Conservation (phyloP, 441 rosid genomes). For the Erysimum pusillum region DNA sequence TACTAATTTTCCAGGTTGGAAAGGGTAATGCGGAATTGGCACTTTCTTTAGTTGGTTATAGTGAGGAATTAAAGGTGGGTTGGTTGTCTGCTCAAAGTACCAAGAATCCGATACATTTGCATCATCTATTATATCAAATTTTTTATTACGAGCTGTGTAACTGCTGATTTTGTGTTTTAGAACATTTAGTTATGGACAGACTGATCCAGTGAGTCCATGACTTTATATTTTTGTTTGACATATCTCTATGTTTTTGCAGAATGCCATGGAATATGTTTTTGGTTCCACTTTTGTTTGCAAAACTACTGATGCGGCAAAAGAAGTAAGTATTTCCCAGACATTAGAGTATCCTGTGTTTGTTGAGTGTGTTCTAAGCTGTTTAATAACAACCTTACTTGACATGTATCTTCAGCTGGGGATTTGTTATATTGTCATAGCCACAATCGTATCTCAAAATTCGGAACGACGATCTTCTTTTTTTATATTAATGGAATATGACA, state of each 20-base stretch:
- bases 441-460: neutral
- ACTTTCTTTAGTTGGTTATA: conserved; percentile 87
- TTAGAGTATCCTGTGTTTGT: neutral
- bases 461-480: neutral
- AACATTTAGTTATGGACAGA: conserved; percentile 9
- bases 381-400: neutral
- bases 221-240: conserved; percentile 5
- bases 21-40: conserved; percentile 93
- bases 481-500: neutral
- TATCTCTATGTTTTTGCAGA: conserved; percentile 51
- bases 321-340: conserved; percentile 59
- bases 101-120: conserved; percentile 22
- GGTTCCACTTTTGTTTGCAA: conserved; percentile 97
- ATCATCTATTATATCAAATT: conserved; percentile 9
- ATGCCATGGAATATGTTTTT: conserved; percentile 92
- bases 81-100: neutral
- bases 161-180: conserved; percentile 9
- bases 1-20: conserved; percentile 68
- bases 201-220: conserved; percentile 5
- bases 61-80: conserved; percentile 74
- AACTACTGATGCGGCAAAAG: conserved; percentile 81
- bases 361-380: conserved; percentile 17
- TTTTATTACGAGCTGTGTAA: conserved; percentile 10
- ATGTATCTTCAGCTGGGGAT: neutral
- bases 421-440: neutral